A percentile compares a stretch with the other conserved stretches of the same genome.
These are phyloP conservation scores for Endotrypanum monterogeii DNA, from an alignment of 208 protist genomes.

Conservation along the genomic window DNA sequence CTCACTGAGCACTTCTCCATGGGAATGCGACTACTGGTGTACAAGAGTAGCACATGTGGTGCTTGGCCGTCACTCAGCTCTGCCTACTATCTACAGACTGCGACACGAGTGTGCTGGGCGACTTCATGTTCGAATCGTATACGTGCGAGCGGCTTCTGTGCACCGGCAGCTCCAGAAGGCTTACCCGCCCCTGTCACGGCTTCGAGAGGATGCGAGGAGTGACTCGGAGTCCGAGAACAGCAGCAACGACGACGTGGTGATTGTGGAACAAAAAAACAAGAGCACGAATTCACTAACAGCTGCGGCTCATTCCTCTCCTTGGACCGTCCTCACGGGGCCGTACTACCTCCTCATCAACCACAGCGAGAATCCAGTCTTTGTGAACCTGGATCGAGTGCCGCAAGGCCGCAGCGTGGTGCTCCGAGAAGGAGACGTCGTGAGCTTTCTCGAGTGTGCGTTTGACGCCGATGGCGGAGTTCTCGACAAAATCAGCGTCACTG, in stretches of 20 bases:
- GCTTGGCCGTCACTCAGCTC: constrained; percentile 58
- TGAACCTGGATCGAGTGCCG: constrained; percentile 41
- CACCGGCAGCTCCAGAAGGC: constrained; percentile 22
- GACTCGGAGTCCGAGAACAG: neutral
- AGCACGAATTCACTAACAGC: neutral
- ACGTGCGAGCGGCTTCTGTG: constrained; percentile 30
- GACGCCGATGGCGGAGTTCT: constrained; percentile 66
- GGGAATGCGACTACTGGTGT: constrained; percentile 52
- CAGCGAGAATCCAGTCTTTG: constrained; percentile 67
- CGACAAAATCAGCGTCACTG: constrained; percentile 6
- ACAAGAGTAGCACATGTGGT: constrained; percentile 59
- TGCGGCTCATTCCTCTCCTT: neutral
- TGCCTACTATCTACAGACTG: constrained; percentile 46
- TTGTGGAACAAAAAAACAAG: constrained; percentile 4
- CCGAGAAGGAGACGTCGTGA: constrained; percentile 66
- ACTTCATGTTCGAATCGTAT: constrained; percentile 70
- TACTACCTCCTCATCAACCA: constrained; percentile 83
- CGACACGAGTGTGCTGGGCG: constrained; percentile 64
- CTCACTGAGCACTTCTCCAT: constrained; percentile 8
- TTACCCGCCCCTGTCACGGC: constrained; percentile 9
- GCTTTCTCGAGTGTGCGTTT: constrained; percentile 81
- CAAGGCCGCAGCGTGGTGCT: constrained; percentile 43
- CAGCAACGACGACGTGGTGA: constrained; percentile 12
- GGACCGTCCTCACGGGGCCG: constrained; percentile 29
- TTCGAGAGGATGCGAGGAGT: neutral